Evolutionary conservation across 179 eudicot genomes (phyloP), one percentile per base, ranked within the genome.

Genomic region (Actinidia chinensis): DNA sequence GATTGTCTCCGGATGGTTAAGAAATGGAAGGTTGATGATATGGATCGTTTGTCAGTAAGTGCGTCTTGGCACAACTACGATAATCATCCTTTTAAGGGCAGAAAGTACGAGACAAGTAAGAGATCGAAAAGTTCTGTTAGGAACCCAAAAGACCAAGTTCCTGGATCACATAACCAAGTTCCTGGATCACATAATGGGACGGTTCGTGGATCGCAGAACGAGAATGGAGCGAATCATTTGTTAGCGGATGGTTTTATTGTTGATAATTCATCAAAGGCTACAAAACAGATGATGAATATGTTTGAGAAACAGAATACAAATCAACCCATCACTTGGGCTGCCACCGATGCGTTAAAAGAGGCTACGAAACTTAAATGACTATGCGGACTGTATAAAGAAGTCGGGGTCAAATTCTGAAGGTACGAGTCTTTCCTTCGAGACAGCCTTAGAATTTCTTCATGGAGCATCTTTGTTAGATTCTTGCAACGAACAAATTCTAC

Each of bases 381-480:
- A 79, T 28, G 99, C 99, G 73, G 99, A 95, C 86, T 97, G 99
- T 70, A 61, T 80, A 85, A 86, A 94, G 97, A 89, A 81, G 80
- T 64, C 90, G 81, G 94, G 91, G 68, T 80, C 97, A 52, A 67
- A 71, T 65, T 69, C 69, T 74, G 99, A 93, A 67, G 87, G 93
- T 77, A 90, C 86, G 22, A 88, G 89, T 48, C 63, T 84, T 51
- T 95, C 94, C 81, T 94, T 95, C 81, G 92, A 95, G 79, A 97
- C 99, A 63, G 93, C 91, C 42, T 87, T 95, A 61, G 93, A 94
- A 82, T 94, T 94, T 88, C 98, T 95, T 63, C 89, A 94, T 81
- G 97, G 92, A 76, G 98, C 99, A 66, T 90, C 91, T 75, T 77
- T 95, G 66, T 77, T 95, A 75, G 99, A 95, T 85, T 87, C 92